Evolutionary conservation across 2,329 filamentous ascomycete species (phyloP), one percentile per base, ranked within the genome.

Genomic region (Colletotrichum truncatum): DNA sequence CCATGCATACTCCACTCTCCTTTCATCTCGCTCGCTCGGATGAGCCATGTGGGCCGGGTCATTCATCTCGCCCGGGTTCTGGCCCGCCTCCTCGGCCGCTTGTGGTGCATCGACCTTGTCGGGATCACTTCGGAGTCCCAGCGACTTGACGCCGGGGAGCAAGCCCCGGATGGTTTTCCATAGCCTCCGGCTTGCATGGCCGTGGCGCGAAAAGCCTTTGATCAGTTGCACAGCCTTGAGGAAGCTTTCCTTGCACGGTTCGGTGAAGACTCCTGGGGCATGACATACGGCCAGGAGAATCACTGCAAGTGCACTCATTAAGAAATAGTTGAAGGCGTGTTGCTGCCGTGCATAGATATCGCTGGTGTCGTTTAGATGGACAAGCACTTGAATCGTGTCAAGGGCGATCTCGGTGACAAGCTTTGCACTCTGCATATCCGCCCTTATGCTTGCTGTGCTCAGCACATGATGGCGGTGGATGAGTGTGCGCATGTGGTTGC

Each of bases 201-300:
- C 77, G 25, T 77, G 68, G 0, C 72, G 69, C 1, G 77, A 78
- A 18, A 79, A 72, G 0, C 71, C 72, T 11, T 72, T 69, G 1
- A 80, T 71, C 0, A 79, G 70, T 1, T 75, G 72, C 3, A 77
- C 71, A 0, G 74, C 77, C 0, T 75, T 72, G 3, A 71, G 61
- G 25, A 79, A 79, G 4, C 67, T 74, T 32, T 74, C 72, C 4
- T 74, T 71, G 54, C 76, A 78, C 0, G 71, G 70, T 8, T 76
- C 76, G 3, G 79, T 76, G 52, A 83, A 84, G 3, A 73, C 73
- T 2, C 74, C 72, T 0, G 82, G 81, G 0, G 78, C 81, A 66
- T 84, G 80, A 3, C 81, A 76, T 0, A 84, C 81, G 1, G 82
- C 82, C 0, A 82, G 74, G 28, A 82, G 78, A 2, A 83, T 67